Evolutionary conservation across 2,329 filamentous ascomycete genomes (phyloP).

Genomic region (Trichoderma oligosporum): DNA sequence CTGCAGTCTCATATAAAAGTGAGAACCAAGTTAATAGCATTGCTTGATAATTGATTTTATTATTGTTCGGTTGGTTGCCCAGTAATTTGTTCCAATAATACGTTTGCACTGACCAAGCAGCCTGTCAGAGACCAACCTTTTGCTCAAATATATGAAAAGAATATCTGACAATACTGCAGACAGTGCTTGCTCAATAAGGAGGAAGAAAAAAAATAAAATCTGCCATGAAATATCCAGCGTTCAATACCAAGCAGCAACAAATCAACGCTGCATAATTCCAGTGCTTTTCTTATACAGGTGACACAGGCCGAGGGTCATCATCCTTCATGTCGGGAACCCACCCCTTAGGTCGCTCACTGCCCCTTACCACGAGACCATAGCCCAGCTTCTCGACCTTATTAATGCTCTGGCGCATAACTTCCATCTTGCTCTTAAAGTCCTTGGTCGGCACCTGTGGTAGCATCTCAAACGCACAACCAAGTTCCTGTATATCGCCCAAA

Average conservation of each 20-base stretch:
- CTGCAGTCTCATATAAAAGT: neutral
- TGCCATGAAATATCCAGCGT: neutral
- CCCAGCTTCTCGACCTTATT: conserved; percentile 89
- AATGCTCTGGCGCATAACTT: conserved; percentile 82
- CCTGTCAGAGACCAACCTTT: neutral
- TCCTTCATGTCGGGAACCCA: conserved; percentile 76
- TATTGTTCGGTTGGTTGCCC: neutral
- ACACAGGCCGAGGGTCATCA: conserved; percentile 31
- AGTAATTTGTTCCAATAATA: neutral
- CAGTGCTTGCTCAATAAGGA: neutral
- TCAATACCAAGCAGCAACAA: neutral
- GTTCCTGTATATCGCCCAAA: conserved; percentile 72
- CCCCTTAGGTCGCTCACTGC: conserved; percentile 82
- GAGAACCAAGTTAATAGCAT: neutral
- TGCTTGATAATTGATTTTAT: neutral
- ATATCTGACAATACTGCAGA: neutral
- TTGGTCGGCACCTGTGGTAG: conserved; percentile 57
- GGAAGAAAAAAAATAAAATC: neutral
- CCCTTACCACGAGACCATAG: conserved; percentile 83
- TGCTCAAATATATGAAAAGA: neutral
- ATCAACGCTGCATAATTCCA: neutral
- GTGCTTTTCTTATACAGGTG: conserved; percentile 25
- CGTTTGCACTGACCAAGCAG: neutral
- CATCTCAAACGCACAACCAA: conserved; percentile 73
- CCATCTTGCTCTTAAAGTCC: conserved; percentile 72